phyloP scores from a whole-genome alignment of 2,329 filamentous ascomycete genomes.

The Hirsutella minnesotensis region DNA sequence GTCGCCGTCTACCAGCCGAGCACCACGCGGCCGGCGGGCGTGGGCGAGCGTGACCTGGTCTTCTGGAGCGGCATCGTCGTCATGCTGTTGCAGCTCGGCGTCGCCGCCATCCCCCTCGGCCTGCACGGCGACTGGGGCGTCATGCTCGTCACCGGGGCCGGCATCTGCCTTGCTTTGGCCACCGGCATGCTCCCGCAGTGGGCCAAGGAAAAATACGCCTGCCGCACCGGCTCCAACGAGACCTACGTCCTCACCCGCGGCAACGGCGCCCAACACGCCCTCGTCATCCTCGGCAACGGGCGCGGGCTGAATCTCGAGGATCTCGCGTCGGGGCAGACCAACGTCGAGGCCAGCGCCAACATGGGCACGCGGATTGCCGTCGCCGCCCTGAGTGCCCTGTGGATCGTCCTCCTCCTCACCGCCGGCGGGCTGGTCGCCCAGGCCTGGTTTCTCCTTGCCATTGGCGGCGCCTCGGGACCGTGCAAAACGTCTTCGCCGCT shows the following conservation, averaged over 20 bases:
- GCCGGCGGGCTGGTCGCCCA: slow-evolving; percentile 20
- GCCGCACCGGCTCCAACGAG: slow-evolving; percentile 16
- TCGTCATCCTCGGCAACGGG: slow-evolving; percentile 22
- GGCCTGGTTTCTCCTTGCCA: slow-evolving; percentile 26
- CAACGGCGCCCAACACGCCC: slow-evolving; percentile 26
- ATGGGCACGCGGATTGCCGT: slow-evolving; percentile 9
- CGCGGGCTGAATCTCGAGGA: slow-evolving; percentile 28
- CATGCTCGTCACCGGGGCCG: slow-evolving; percentile 24
- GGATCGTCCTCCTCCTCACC: slow-evolving; percentile 27
- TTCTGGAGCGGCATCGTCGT: slow-evolving; percentile 15
- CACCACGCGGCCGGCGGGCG: slow-evolving; percentile 2
- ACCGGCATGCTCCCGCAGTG: slow-evolving; percentile 27
- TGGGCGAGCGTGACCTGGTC: slow-evolving; percentile 9
- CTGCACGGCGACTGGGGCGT: slow-evolving; percentile 24
- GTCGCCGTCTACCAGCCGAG: slow-evolving; percentile 14
- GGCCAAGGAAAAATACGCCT: slow-evolving; percentile 30
- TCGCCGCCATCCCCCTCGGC: slow-evolving; percentile 21
- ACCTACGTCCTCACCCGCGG: slow-evolving; percentile 24
- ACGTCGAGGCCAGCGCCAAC: not conserved
- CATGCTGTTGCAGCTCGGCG: slow-evolving; percentile 17
- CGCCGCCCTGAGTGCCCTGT: slow-evolving; percentile 18
- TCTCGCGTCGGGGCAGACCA: slow-evolving; percentile 17
- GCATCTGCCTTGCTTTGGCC: slow-evolving; percentile 22
- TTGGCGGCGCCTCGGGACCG: slow-evolving; percentile 25
- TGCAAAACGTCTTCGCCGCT: slow-evolving; percentile 25